Base-by-base conservation (phyloP, 345 rosid genomes). In the Dipteronia sinensis region DNA sequence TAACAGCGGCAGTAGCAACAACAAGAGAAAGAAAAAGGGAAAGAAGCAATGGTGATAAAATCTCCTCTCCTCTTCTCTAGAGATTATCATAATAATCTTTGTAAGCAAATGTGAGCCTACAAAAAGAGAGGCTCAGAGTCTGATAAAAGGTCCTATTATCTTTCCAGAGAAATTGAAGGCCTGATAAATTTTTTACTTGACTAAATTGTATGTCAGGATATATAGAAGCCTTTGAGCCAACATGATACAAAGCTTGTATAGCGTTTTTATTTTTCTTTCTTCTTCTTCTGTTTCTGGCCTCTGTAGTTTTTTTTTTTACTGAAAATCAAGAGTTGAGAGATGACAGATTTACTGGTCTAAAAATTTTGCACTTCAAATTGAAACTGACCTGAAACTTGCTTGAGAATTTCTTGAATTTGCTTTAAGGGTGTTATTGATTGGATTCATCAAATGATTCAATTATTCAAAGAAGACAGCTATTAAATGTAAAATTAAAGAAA, bases 1-100 rank as follows among this genome's bases (percentile, higher is more conserved):
- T 6, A 76, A 77, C 44, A 67, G 87, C 40, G 75, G 89, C 44
- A 75, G 89, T 29, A 66, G 85, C 5, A 78, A 82, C 82, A 89
- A 62, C 86, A 91, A 86, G 90, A 92, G 84, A 76, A 92, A 89
- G 94, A 91, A 89, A 72, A 94, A 84, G 68, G 97, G 97, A 49
- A 91, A 89, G 88, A 96, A 89, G 83, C 93, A 91, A 79, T 87
- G 95, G 92, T 92, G 87, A 89, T 40, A 25, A 10, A 19, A 9
- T 79, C n/a, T 63, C 46, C 40, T 79, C 23, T 46, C 46, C 40
- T 61, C 13, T 5, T 47, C 58, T 65, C 73, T 34, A 49, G 23
- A 49, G 31, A 47, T 11, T 13, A n/a, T 16, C 22, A 1, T 47
- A 59, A 58, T 25, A 78, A 44, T 42, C 73, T 58, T 59, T 82